Evolutionary conservation across 352 stramenopile genomes (phyloP).

Genomic region (Phytophthora lateralis): DNA sequence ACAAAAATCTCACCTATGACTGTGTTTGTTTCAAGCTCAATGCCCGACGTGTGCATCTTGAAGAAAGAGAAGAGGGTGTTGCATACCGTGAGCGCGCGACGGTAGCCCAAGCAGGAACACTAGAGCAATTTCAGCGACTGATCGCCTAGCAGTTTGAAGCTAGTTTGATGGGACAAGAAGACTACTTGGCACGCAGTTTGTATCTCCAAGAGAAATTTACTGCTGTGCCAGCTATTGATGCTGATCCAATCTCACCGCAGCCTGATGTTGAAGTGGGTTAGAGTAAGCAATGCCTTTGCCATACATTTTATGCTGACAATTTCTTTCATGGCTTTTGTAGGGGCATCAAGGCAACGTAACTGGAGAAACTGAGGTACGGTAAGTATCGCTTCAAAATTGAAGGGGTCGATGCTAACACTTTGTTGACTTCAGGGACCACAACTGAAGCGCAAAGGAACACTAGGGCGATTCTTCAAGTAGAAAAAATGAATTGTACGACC

Average conservation of each 20-base stretch:
- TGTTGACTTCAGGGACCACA: conserved; percentile 4
- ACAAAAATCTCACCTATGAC: not conserved
- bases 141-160: conserved; percentile 12
- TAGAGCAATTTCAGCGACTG: conserved; percentile 15
- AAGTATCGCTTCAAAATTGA: not conserved
- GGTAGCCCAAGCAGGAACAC: conserved; percentile 1
- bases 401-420: not conserved
- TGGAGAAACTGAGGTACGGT: not conserved
- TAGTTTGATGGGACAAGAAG: conserved; percentile 25
- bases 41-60: conserved; percentile 2
- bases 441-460: conserved; percentile 35
- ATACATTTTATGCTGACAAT: too few relatives aligned
- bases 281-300: too few relatives aligned
- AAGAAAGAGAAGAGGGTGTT: conserved; percentile 4
- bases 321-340: too few relatives aligned
- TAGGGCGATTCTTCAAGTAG: conserved; percentile 23
- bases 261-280: too few relatives aligned
- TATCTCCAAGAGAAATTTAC: conserved; percentile 5
- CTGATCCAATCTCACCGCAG: not conserved
- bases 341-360: not conserved
- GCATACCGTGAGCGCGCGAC: conserved; percentile 9
- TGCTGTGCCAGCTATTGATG: not conserved
- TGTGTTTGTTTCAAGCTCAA: conserved; percentile 10
- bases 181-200: conserved; percentile 4
- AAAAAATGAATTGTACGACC: not conserved